These are phyloP conservation scores for Plicaturopsis crispa DNA, from an alignment of 768 basidiomycete genomes.

Conservation along the genomic window DNA sequence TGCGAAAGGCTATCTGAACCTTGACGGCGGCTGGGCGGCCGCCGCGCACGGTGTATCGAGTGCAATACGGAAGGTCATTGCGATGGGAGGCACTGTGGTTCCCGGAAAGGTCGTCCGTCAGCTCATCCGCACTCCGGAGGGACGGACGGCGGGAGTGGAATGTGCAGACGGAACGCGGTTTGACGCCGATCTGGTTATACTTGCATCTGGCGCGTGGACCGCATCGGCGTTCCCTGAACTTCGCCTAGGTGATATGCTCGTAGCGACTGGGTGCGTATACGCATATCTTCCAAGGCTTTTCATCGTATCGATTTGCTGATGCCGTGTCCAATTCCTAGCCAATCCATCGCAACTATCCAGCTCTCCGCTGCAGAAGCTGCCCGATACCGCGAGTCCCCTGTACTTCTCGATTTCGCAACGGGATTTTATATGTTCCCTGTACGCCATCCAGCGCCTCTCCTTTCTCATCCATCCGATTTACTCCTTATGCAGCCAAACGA, in stretches of 20 bases:
- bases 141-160: slow-evolving; percentile 49
- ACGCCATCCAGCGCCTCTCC: too few species aligned
- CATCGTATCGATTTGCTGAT: not conserved
- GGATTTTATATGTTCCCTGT: slow-evolving; percentile 87
- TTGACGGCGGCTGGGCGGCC: slow-evolving; percentile 79
- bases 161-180: slow-evolving; percentile 51
- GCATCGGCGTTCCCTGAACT: slow-evolving; percentile 65
- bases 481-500: slow-evolving; percentile 69
- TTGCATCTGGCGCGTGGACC: slow-evolving; percentile 84
- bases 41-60: slow-evolving; percentile 58
- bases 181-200: slow-evolving; percentile 52
- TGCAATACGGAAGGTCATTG: slow-evolving; percentile 47
- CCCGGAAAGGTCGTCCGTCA: slow-evolving; percentile 49
- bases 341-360: slow-evolving; percentile 71
- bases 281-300: not conserved
- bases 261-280: slow-evolving; percentile 71
- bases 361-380: slow-evolving; percentile 64
- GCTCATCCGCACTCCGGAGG: slow-evolving; percentile 30
- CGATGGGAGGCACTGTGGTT: slow-evolving; percentile 53
- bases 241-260: slow-evolving; percentile 38
- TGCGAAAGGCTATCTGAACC: slow-evolving; percentile 77
- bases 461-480: too few species aligned
- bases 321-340: slow-evolving; percentile 34
- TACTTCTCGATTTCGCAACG: slow-evolving; percentile 62
- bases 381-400: slow-evolving; percentile 52